Evolutionary conservation across 495 filamentous ascomycete species (phyloP), one percentile per base, ranked within the genome.

Genomic region (Mycothermus thermophilus): DNA sequence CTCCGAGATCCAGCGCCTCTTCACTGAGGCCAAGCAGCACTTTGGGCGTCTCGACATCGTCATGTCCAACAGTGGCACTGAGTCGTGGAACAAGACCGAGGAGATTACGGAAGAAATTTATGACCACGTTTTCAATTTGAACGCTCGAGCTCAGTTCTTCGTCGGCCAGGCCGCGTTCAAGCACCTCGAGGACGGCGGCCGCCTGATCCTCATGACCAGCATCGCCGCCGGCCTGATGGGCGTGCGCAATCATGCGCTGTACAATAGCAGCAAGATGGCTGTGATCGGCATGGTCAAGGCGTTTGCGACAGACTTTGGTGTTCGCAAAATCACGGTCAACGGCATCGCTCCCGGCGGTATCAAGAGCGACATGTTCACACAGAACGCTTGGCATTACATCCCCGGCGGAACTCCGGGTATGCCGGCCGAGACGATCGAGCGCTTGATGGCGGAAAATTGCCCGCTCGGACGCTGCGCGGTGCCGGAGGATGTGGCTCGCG

Each of bases 111-210:
- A 77, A 45, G 77, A 75, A 38, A 75, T 79, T 47, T 85, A 75
- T 62, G 79, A 88, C 55, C 63, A 69, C 30, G 75, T 87, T 32
- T 83, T 88, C 54, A 68, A 70, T 51, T 59, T 86, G 37, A 88
- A 88, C 59, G 74, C 75, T 4, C 67, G 78, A 5, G 82, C 73
- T 0, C 82, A 88, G 58, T 86, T 85, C 66, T 84, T 86, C 59
- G 82, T 88, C 37, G 80, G 77, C 22, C 79, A 81, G 59, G 69
- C 80, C 19, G 82, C 77, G 34, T 74, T 73, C 59, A 74, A 79
- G 55, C 54, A 83, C 53, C 64, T 83, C 25, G 64, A 74, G 54
- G 56, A 65, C 4, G 71, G 75, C 35, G 82, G 82, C 22, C 66
- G 82, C 8, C 57, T 86, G 22, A 77, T 81, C 44, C 58, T 80